Conservation (phyloP, 2,329 filamentous ascomycete species). For the Hymenoscyphus scutula region DNA sequence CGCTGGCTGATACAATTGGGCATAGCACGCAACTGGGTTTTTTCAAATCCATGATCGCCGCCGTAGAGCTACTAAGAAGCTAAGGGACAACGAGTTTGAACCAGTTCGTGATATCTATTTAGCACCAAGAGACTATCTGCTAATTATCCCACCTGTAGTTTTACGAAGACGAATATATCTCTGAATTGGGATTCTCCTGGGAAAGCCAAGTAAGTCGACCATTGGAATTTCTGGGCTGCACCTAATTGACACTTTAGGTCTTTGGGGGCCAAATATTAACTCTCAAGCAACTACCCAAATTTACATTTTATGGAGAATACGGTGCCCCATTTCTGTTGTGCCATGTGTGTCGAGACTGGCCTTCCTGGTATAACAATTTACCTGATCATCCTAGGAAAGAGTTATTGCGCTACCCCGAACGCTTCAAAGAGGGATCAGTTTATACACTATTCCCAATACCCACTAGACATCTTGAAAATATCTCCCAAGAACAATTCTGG, state of each 20-base stretch:
- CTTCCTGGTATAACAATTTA: not conserved
- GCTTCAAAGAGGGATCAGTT: not conserved
- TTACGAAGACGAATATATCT: not conserved
- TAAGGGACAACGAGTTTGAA: not conserved
- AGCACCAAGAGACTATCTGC: not conserved
- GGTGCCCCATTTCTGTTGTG: not conserved
- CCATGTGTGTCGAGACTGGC: not conserved
- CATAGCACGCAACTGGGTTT: not conserved
- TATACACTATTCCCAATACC: not conserved
- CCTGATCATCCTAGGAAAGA: not conserved
- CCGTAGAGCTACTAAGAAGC: not conserved
- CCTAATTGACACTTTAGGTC: not conserved
- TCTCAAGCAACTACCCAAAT: not conserved
- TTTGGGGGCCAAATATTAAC: not conserved
- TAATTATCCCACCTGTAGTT: not conserved
- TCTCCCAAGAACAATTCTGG: not conserved
- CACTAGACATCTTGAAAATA: not conserved
- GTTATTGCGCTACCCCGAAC: not conserved
- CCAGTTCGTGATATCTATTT: not conserved
- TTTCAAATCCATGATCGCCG: not conserved
- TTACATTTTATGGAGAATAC: not conserved
- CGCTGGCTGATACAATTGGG: not conserved
- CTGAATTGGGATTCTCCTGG: not conserved
- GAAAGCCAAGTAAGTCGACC: not conserved
- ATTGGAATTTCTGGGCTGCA: not conserved